Percentiles rank a stretch among this genome's conserved stretches.
Conservation (phyloP, 805 yeast species). For the Candida loeiensis region DNA sequence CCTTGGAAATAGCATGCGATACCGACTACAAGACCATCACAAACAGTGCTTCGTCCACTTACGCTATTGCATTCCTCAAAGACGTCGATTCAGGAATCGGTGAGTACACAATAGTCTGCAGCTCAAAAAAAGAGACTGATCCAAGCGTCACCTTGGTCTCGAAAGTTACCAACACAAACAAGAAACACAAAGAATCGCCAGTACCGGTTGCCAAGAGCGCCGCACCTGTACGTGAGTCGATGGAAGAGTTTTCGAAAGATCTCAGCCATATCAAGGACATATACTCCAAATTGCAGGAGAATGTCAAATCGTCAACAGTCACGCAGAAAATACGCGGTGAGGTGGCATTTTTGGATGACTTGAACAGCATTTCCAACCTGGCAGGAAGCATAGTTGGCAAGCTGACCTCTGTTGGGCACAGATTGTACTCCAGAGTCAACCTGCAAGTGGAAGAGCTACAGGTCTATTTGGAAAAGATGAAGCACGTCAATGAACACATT, state of each 20-base stretch:
- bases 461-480: slow-evolving; percentile 15
- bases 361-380: slow-evolving; percentile 20
- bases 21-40: slow-evolving; percentile 1
- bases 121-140: not conserved
- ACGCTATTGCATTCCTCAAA: slow-evolving; percentile 14
- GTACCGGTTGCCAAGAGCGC: not conserved
- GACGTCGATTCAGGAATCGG: slow-evolving; percentile 30
- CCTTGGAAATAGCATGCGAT: not conserved
- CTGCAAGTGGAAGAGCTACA: slow-evolving; percentile 24
- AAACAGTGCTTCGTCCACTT: not conserved
- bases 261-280: slow-evolving; percentile 8
- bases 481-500: slow-evolving; percentile 2
- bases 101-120: slow-evolving; percentile 15
- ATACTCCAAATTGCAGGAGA: not conserved
- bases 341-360: slow-evolving; percentile 7
- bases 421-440: slow-evolving; percentile 17
- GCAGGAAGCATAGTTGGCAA: slow-evolving; percentile 13
- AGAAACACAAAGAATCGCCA: not conserved
- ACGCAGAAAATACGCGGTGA: not conserved
- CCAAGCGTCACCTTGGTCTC: not conserved
- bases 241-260: slow-evolving; percentile 20
- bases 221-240: slow-evolving; percentile 11
- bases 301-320: not conserved
- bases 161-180: not conserved
- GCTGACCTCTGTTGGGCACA: slow-evolving; percentile 17